These are phyloP conservation scores for Daldinia caldariorum DNA, from an alignment of 495 filamentous ascomycete genomes.

Conservation along the genomic window DNA sequence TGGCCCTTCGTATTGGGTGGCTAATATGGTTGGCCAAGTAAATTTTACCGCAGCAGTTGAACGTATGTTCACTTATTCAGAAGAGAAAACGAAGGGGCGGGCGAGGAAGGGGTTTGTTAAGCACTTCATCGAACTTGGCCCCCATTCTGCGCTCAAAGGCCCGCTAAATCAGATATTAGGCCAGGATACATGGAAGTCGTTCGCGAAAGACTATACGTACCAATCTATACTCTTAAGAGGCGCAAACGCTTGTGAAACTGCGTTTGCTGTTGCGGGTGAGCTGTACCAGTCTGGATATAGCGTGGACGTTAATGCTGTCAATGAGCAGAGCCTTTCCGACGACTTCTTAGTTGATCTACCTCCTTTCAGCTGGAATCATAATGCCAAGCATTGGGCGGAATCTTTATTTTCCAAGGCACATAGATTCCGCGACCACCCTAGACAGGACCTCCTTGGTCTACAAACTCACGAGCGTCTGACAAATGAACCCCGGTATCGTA, in stretches of 20 bases:
- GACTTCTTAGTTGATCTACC: slow-evolving; percentile 42
- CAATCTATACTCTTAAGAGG: neutral
- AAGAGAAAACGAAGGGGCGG: neutral
- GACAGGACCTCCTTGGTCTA: slow-evolving; percentile 61
- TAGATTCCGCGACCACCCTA: slow-evolving; percentile 9
- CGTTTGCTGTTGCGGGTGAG: neutral
- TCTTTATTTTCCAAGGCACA: slow-evolving; percentile 47
- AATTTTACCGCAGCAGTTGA: neutral
- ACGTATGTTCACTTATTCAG: neutral
- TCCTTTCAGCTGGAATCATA: slow-evolving; percentile 59
- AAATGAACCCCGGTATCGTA: slow-evolving; percentile 49
- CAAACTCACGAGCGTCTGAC: slow-evolving; percentile 45
- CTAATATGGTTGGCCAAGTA: neutral
- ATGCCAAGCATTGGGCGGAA: slow-evolving; percentile 56
- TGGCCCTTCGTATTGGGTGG: neutral
- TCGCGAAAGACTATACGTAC: neutral
- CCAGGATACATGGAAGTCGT: neutral
- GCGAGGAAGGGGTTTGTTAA: neutral
- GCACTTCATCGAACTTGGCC: neutral
- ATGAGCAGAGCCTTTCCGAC: neutral
- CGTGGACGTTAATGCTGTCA: neutral
- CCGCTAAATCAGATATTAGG: neutral
- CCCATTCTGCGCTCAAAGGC: neutral
- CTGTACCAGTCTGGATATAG: neutral
- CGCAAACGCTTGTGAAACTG: neutral